Conservation (phyloP, 805 yeast genomes). For the Brettanomyces naardenensis region DNA sequence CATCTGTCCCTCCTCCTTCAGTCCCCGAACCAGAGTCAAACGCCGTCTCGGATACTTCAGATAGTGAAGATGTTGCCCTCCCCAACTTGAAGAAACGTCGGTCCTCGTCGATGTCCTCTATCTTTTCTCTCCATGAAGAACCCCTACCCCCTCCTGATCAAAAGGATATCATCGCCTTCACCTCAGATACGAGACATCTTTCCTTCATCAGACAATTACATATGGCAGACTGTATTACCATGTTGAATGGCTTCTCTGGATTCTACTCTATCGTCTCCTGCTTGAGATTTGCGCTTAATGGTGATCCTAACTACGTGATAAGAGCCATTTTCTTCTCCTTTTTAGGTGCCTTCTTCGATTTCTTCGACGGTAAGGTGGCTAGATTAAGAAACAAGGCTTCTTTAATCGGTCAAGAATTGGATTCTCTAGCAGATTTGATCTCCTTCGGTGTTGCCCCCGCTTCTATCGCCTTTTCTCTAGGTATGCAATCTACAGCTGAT, state of each 20-base stretch:
- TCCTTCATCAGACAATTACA: constrained; percentile 82
- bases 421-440: constrained; percentile 89
- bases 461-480: constrained; percentile 82
- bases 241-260: constrained; percentile 90
- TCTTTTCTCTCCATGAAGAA: constrained; percentile 43
- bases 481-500: constrained; percentile 79
- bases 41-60: constrained; percentile 11
- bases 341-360: constrained; percentile 91
- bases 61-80: constrained; percentile 10
- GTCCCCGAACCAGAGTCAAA: not conserved
- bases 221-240: constrained; percentile 92
- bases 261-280: constrained; percentile 86
- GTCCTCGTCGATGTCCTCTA: constrained; percentile 30
- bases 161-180: constrained; percentile 69
- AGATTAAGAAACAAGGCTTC: constrained; percentile 87
- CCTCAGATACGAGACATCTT: constrained; percentile 78
- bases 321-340: constrained; percentile 83
- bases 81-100: constrained; percentile 17
- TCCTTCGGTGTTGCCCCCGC: constrained; percentile 97
- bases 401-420: constrained; percentile 95
- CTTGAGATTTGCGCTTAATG: constrained; percentile 68
- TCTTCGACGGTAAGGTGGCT: constrained; percentile 96
- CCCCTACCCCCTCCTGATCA: constrained; percentile 74
- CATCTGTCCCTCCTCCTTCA: not conserved
- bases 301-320: constrained; percentile 62